A percentile compares a stretch with the other conserved stretches of the same genome.
Evolutionary conservation across 495 filamentous ascomycete genomes (phyloP).

Genomic region (Entonaema liquescens): DNA sequence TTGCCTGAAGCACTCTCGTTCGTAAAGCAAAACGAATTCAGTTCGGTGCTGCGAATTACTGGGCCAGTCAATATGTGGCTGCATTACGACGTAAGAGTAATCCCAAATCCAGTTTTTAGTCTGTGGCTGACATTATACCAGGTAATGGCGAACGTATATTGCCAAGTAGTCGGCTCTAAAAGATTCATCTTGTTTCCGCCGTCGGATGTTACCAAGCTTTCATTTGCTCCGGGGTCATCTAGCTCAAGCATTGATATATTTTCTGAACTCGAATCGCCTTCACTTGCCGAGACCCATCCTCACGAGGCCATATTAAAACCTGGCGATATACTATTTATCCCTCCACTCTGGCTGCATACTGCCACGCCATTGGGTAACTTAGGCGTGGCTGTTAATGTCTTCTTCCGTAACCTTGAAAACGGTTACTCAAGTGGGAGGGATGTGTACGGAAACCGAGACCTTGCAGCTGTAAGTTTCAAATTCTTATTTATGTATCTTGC

Average conservation of each 20-base stretch:
- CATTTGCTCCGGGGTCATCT: conserved; percentile 77
- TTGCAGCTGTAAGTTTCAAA: conserved; percentile 61
- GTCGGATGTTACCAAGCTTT: conserved; percentile 71
- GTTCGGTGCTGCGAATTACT: conserved; percentile 80
- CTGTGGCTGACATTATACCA: conserved; percentile 42
- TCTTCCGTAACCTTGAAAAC: conserved; percentile 75
- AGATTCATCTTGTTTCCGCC: conserved; percentile 81
- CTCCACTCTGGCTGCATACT: conserved; percentile 85
- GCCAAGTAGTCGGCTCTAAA: conserved; percentile 78
- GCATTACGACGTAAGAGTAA: conserved; percentile 80
- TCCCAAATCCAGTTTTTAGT: background rate
- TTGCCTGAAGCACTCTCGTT: conserved; percentile 70
- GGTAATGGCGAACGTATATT: conserved; percentile 91
- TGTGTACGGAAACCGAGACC: conserved; percentile 88
- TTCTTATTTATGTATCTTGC: background rate
- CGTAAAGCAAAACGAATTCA: conserved; percentile 73
- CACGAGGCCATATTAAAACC: conserved; percentile 70
- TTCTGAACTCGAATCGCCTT: conserved; percentile 47
- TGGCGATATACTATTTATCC: conserved; percentile 82
- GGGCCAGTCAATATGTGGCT: conserved; percentile 90
- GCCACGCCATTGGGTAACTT: conserved; percentile 68
- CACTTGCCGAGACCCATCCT: conserved; percentile 66
- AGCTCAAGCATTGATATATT: conserved; percentile 81
- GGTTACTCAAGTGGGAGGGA: conserved; percentile 81
- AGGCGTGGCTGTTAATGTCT: conserved; percentile 84